A percentile compares a stretch with the other conserved stretches of the same genome.
Conservation (phyloP, 768 basidiomycete species). For the Podaxis pistillaris region DNA sequence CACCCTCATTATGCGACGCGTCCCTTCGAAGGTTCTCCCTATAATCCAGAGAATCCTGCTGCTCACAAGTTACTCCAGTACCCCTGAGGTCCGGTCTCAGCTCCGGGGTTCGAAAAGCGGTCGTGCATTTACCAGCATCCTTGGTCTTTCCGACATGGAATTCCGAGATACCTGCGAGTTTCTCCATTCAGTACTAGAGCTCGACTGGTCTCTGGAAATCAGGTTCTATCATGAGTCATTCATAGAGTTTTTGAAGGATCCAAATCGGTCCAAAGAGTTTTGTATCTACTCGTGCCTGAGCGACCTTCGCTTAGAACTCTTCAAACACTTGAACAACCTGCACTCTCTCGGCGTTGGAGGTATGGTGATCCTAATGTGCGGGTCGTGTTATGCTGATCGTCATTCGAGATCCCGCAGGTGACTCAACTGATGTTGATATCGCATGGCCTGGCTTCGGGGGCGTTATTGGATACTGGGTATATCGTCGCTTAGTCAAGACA, state of each 20-base stretch:
- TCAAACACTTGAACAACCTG: not conserved
- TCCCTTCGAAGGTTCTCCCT: not conserved
- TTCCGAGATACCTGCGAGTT: not conserved
- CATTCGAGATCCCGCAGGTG: too few relatives aligned
- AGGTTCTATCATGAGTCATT: constrained; percentile 11
- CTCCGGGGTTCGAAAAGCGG: not conserved
- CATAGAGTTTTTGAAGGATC: constrained; percentile 4
- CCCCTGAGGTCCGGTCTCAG: not conserved
- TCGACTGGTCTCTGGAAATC: not conserved
- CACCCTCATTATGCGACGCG: not conserved
- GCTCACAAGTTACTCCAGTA: not conserved
- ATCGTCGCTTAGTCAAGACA: not conserved
- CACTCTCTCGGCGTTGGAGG: not conserved
- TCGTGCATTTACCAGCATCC: not conserved
- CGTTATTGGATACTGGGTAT: not conserved
- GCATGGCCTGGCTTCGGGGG: not conserved
- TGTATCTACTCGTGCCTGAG: not conserved
- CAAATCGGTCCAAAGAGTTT: not conserved
- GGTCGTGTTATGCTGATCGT: not conserved
- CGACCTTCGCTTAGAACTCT: not conserved
- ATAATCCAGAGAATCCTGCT: not conserved
- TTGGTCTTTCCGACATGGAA: not conserved
- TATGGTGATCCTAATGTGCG: not conserved
- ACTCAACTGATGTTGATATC: not conserved
- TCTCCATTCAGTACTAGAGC: not conserved